Conservation (phyloP, 805 yeast species). For the Dipodascopsis tothii region DNA sequence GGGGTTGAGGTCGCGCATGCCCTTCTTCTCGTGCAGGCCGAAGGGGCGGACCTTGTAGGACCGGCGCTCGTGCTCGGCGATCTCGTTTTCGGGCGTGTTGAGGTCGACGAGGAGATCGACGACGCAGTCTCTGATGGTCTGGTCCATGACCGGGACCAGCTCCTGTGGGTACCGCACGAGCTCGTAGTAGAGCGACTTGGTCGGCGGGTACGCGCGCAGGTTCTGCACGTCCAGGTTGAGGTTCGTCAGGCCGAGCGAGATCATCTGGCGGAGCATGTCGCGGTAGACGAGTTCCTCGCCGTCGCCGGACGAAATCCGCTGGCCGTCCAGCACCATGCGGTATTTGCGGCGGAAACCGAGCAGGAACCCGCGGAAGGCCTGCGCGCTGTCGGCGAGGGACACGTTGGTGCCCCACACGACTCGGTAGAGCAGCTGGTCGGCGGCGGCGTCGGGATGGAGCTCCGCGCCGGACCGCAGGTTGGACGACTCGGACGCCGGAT, state of each 20-base stretch:
- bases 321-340: constrained; percentile 48
- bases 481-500: constrained; percentile 10
- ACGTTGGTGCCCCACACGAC: constrained; percentile 99
- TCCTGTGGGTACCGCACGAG: constrained; percentile 91
- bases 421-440: constrained; percentile 26
- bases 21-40: constrained; percentile 57
- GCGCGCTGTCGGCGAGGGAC: constrained; percentile 78
- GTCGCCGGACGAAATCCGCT: constrained; percentile 38
- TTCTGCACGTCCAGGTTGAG: constrained; percentile 79
- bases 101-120: constrained; percentile 57
- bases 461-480: constrained; percentile 12
- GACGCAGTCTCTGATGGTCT: constrained; percentile 83
- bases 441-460: constrained; percentile 12
- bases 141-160: constrained; percentile 96
- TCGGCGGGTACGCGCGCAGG: constrained; percentile 63
- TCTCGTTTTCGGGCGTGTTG: constrained; percentile 17
- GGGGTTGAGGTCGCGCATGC: constrained; percentile 90
- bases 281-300: constrained; percentile 73
- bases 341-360: constrained; percentile 75
- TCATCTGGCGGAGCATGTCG: constrained; percentile 64
- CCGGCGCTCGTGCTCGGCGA: constrained; percentile 19
- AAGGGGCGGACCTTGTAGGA: constrained; percentile 79
- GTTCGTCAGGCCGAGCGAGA: constrained; percentile 69
- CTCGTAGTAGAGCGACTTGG: constrained; percentile 76
- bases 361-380: constrained; percentile 70